phyloP scores from a whole-genome alignment of 345 rosid species.

The Eucalyptus globulus region DNA sequence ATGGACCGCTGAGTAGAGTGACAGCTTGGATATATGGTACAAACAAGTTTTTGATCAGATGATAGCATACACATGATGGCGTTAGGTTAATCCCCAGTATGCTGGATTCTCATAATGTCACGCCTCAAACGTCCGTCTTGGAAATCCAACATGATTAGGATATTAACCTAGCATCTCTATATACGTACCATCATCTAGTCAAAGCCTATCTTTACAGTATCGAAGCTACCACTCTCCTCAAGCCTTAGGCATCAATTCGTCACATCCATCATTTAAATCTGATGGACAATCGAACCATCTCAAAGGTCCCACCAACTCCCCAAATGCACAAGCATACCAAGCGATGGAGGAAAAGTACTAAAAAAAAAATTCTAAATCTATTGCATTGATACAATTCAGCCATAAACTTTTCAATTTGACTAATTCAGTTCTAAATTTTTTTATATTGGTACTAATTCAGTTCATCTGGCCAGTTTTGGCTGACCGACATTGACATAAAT shows the following conservation, averaged over 20 bases:
- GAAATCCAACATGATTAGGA: background rate
- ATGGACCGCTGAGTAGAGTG: background rate
- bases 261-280: background rate
- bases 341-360: rapidly evolving
- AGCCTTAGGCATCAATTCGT: background rate
- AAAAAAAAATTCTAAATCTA: no score
- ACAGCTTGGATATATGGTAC: background rate
- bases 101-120: background rate
- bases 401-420: no score
- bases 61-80: background rate
- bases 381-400: no score
- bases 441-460: rapidly evolving
- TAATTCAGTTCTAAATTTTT: rapidly evolving
- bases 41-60: background rate
- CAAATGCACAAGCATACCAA: background rate
- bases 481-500: rapidly evolving
- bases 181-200: background rate
- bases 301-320: background rate
- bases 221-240: background rate
- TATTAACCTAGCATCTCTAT: background rate
- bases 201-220: background rate
- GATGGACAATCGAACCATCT: background rate
- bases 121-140: background rate
- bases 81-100: background rate
- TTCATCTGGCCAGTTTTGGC: rapidly evolving